Evolutionary conservation across 2,329 filamentous ascomycete genomes (phyloP), one percentile per base, ranked within the genome.

Genomic region (Apiospora koreana): DNA sequence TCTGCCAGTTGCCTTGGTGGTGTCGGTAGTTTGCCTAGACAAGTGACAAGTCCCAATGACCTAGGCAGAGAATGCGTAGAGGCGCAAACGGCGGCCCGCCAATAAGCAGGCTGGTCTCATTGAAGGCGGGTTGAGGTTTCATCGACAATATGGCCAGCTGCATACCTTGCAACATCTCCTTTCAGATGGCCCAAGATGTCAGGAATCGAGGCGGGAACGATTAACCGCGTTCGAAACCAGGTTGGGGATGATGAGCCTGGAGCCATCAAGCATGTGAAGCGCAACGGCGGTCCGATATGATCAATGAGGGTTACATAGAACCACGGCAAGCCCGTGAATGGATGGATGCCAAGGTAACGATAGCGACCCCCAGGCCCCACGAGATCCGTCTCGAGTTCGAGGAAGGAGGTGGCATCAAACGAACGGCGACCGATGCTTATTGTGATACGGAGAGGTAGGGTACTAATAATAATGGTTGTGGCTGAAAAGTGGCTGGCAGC

Each of bases 121-220:
- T 18, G 43, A 50, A 50, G 66, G 72, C 75, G 73, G 76, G 78
- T 79, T 78, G 77, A 74, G 75, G 71, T 68, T n/a, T 72, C 54
- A 62, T 62, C 54, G 31, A 38, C 28, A 28, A 62, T 62, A 38
- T 62, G 54, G 31, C 28, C 18, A 23, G 54, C 18, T 38, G 54
- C 4, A 12, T 62, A 62, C 54, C 54, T 62, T 62, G 54, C 35
- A 21, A 12, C 28, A n/a, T 42, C 42, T 41, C 38, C 10, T n/a
- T 28, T 25, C 43, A 46, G 21, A 66, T 66, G 43, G 43, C n/a
- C 8, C 8, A 66, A 31, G 18, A 45, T 46, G 65, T 21, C 65
- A 43, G 65, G 16, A 25, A 66, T 28, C 18, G 54, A 38, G 21
- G 54, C 18, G 31, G 54, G 18, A 38, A 38, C 54, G 9, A 62